A percentile compares a stretch with the other conserved stretches of the same genome.
These are phyloP conservation scores for Omphalotus guepiniiformis DNA, from an alignment of 768 basidiomycete genomes.

Conservation along the genomic window DNA sequence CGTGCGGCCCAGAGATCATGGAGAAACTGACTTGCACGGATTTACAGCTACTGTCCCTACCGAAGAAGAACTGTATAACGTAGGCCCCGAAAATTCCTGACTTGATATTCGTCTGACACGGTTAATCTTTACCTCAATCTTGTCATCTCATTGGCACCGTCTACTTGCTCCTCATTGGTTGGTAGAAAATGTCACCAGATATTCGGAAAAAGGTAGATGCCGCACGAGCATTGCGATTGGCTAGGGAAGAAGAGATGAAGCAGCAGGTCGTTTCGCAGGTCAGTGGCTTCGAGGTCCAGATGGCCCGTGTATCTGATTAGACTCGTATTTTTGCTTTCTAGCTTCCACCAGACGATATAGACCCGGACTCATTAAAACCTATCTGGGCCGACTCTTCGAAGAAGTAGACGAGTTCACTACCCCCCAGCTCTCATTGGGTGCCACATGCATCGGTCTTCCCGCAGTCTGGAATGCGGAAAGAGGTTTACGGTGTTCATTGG, in stretches of 20 bases:
- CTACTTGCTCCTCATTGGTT: background rate
- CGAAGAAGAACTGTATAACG: conserved; percentile 52
- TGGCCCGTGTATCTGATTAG: too few species aligned
- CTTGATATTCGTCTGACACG: background rate
- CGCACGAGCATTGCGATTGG: conserved; percentile 45
- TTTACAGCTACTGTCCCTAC: conserved; percentile 44
- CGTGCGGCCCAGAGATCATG: too few species aligned
- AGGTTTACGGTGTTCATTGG: too few species aligned
- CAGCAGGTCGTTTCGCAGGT: conserved; percentile 52
- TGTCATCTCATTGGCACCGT: background rate
- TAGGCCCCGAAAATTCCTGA: too few species aligned
- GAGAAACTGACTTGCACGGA: too few species aligned
- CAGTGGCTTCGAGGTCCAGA: conserved; percentile 24
- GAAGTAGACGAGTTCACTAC: too few species aligned
- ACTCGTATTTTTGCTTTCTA: background rate
- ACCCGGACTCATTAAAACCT: conserved; percentile 36
- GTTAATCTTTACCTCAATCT: background rate
- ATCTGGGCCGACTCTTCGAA: conserved; percentile 34
- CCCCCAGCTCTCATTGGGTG: too few species aligned
- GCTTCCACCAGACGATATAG: conserved; percentile 21
- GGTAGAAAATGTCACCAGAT: conserved; percentile 61
- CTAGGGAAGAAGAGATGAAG: conserved; percentile 50
- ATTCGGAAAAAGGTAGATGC: conserved; percentile 61
- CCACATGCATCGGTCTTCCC: too few species aligned
- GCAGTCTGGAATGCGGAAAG: too few species aligned